Evolutionary conservation across 805 yeast species (phyloP), one percentile per base, ranked within the genome.

Genomic region (Sugiyamaella marilandica): DNA sequence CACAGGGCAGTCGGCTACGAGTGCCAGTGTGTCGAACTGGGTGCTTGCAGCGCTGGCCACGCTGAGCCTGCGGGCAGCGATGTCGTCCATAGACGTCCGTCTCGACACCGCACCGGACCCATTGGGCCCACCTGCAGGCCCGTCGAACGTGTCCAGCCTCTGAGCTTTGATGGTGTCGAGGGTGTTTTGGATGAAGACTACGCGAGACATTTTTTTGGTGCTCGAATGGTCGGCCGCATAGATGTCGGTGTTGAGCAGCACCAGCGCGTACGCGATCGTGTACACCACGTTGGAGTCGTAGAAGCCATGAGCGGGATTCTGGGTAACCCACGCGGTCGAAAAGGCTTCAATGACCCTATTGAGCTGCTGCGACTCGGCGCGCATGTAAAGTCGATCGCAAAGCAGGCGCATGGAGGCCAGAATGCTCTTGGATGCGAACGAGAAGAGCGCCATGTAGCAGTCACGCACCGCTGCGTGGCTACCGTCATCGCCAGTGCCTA

Each of bases 291-390:
- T 78, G 51, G 68, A 69, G 62, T 77, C 80, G 64, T 73, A 76
- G 64, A 72, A 82, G 41, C 73, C 74, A 64, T 74, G 76, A 51
- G 60, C 69, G 18, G 74, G 69, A 72, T 80, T 70, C 66, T 64
- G 77, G 29, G 65, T 65, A 19, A 74, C 70, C 83, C 91, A 88
- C 50, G 83, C 77, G 49, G 73, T 72, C 16, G 94, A 79, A 62
- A 87, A 83, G 2, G 83, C 75, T 43, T 85, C 83, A 52, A 89
- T 70, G 31, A 88, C 77, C 47, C 87, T 76, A 67, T 87, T 94
- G 49, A 88, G 81, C 61, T 84, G 85, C 61, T 85, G 91, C 2
- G 94, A 82, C 68, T 89, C 96, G 5, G 92, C 96, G 62, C 81
- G 81, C 61, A 89, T 75, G 67, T 84, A 85, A n/a, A 88, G 64